These are phyloP conservation scores for Suillus subaureus DNA, from an alignment of 768 basidiomycete species.

Conservation along the genomic window DNA sequence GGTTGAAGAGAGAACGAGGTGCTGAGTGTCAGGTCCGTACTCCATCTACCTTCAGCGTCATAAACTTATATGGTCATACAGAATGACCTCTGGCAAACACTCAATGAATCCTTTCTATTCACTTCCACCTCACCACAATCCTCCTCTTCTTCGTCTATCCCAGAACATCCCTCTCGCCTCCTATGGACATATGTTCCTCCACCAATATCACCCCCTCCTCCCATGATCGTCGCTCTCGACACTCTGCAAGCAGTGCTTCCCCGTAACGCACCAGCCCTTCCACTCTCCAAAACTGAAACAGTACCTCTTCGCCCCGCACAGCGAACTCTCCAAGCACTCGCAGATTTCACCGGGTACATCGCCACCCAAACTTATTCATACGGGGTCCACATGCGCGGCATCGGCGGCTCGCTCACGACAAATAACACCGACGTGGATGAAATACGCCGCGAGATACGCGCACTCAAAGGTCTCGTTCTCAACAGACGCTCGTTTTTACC, in stretches of 20 bases:
- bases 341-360: constrained; percentile 79
- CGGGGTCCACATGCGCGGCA: constrained; percentile 19
- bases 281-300: constrained; percentile 13
- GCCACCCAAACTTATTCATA: constrained; percentile 67
- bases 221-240: constrained; percentile 28
- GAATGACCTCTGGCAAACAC: constrained; percentile 61
- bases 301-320: constrained; percentile 45
- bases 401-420: constrained; percentile 19
- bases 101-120: constrained; percentile 53
- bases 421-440: constrained; percentile 60
- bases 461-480: constrained; percentile 76
- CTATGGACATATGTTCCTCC: constrained; percentile 44
- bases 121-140: constrained; percentile 33
- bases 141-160: constrained; percentile 8
- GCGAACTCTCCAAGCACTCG: constrained; percentile 63
- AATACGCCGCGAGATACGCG: constrained; percentile 70
- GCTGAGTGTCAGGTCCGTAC: constrained; percentile 53
- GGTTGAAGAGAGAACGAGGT: constrained; percentile 57
- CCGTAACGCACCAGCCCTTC: constrained; percentile 18
- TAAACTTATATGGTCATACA: constrained; percentile 25
- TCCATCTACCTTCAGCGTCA: neutral
- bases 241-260: constrained; percentile 25
- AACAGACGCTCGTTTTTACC: constrained; percentile 55
- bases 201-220: constrained; percentile 25
- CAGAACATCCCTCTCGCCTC: constrained; percentile 27